Evolutionary conservation across 306 rosid genomes (phyloP).

Genomic region (peach (Prunus persica)): DNA sequence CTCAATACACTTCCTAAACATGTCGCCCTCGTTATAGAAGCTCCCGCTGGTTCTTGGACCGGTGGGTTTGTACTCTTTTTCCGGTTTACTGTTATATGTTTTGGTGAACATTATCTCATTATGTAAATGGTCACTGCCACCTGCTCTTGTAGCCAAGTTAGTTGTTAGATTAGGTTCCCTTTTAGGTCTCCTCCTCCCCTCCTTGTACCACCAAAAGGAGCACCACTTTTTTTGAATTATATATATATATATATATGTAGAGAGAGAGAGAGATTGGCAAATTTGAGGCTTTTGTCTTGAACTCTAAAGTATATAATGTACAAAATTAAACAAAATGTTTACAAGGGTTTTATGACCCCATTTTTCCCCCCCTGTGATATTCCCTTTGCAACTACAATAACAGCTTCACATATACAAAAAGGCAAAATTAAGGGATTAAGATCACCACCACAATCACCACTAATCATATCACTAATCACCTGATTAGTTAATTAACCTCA

Average conservation of each 20-base stretch:
- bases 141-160: not conserved
- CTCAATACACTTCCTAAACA: too few species aligned
- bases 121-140: not conserved
- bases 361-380: not conserved
- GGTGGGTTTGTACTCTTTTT: too few species aligned
- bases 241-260: too few species aligned
- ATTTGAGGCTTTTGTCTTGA: not conserved
- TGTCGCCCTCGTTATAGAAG: too few species aligned
- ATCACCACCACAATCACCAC: not conserved
- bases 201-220: not conserved
- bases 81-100: too few species aligned
- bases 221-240: too few species aligned
- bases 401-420: not conserved
- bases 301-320: not conserved
- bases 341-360: not conserved
- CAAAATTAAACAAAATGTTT: not conserved
- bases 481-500: slow-evolving; percentile 38
- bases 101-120: not conserved
- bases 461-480: too few species aligned
- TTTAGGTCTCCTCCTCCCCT: not conserved
- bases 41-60: too few species aligned
- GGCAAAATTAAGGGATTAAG: not conserved
- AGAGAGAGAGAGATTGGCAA: not conserved
- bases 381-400: not conserved
- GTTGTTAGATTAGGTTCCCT: not conserved